A percentile compares a stretch with the other conserved stretches of the same genome.
Evolutionary conservation across 2,329 filamentous ascomycete genomes (phyloP).

Genomic region (Fusarium annulatum): DNA sequence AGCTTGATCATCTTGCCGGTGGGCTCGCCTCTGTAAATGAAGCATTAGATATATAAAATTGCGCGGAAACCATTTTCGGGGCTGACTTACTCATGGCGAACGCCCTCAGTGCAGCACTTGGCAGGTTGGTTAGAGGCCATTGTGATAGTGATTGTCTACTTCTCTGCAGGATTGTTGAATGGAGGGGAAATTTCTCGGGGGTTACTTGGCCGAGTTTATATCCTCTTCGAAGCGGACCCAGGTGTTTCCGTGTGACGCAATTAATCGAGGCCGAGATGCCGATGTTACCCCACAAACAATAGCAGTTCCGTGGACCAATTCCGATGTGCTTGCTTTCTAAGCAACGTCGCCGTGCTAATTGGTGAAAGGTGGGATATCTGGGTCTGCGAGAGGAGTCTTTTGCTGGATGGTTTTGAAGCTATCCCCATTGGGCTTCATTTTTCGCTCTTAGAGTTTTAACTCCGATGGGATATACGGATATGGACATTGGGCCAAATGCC

Average conservation of each 20-base stretch:
- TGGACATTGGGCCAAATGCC: background rate
- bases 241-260: constrained; percentile 34
- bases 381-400: background rate
- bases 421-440: background rate
- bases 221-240: constrained; percentile 16
- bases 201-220: constrained; percentile 21
- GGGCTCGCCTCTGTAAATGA: constrained; percentile 56
- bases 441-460: background rate
- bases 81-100: constrained; percentile 63
- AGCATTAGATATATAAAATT: background rate
- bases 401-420: background rate
- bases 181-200: background rate
- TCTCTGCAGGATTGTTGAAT: background rate
- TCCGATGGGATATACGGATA: background rate
- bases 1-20: constrained; percentile 60
- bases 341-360: constrained; percentile 10
- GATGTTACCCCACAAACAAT: constrained; percentile 16
- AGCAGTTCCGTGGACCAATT: background rate
- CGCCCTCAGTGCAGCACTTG: constrained; percentile 63
- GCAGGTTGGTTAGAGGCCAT: constrained; percentile 67
- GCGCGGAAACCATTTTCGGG: background rate
- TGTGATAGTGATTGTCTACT: background rate
- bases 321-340: constrained; percentile 13
- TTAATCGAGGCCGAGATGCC: constrained; percentile 11
- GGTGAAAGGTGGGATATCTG: background rate